Base-by-base conservation (phyloP, 2,329 filamentous ascomycete genomes). In the Amylocarpus encephaloides region DNA sequence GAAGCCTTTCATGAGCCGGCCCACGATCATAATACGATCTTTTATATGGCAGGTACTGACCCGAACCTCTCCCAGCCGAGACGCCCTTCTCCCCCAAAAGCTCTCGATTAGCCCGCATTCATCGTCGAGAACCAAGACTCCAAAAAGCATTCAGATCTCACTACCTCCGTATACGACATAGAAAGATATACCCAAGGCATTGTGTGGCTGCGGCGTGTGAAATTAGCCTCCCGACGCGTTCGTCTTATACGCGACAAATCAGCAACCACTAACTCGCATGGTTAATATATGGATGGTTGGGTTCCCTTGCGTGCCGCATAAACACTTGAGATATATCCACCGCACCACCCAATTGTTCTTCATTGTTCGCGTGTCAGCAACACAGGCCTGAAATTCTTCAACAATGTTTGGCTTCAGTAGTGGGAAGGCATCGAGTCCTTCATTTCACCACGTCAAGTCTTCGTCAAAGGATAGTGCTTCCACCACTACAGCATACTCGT, bases 371-470 rank as follows among this genome's bases (percentile, higher is more conserved):
- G 38, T 48, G 35, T 38, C 33, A 42, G 33, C 18, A 33, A 39
- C 30, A 29, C 34, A 34, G 33, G 30, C 52, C 54, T 58, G 55
- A 49, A 59, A 52, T 51, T 22, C 22, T 49, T 32, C 35, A 42
- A 62, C 47, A 22, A 61, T 63, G 60, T 60, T 61, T 48, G 44
- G 50, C 40, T 55, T 56, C 49, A 52, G 48, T 33, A 46, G 50
- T 43, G 50, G 54, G 44, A 56, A 55, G 47, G 40, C 46, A 29
- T 40, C 54, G 13, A 42, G 49, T 48, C 53, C 56, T 39, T 51
- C 43, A 15, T 32, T 54, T 15, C 50, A 57, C 43, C 34, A 52
- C 4, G 46, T 50, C 19, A 47, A 34, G 10, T 18, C 44, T 12
- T 41, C 33, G 16, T 58, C 50, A 33, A 57, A 49, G 43, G 50